Evolutionary conservation across 2,329 filamentous ascomycete species (phyloP).

Genomic region (Alternaria solani): DNA sequence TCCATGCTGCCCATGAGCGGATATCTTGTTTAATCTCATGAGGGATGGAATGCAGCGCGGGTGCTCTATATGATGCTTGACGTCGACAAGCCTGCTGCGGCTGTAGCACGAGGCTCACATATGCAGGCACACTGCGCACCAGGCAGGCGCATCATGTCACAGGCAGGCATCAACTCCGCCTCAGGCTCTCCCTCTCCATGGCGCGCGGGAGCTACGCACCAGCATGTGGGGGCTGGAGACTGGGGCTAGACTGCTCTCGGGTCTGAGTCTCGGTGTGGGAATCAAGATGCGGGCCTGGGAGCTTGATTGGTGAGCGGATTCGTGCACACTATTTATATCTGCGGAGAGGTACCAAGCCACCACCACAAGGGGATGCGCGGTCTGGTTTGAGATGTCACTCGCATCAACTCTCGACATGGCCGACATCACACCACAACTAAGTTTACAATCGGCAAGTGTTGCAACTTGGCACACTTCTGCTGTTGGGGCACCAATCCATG

Average conservation of each 20-base stretch:
- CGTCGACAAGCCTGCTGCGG: constrained; percentile 4
- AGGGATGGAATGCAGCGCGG: not conserved
- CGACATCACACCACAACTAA: not conserved
- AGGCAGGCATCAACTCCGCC: constrained; percentile 1
- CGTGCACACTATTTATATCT: not conserved
- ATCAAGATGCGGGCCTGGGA: not conserved
- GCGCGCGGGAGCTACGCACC: constrained; percentile 8
- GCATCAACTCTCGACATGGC: not conserved
- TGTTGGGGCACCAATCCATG: not conserved
- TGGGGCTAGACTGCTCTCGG: constrained; percentile 5
- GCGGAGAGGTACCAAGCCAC: constrained; percentile 2
- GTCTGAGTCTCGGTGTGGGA: constrained; percentile 1
- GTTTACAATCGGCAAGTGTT: not conserved
- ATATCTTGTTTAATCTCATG: constrained; percentile 3
- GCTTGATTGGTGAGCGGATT: constrained; percentile 7
- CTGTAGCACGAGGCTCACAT: constrained; percentile 11
- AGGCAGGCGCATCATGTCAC: constrained; percentile 5
- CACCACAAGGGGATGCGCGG: not conserved
- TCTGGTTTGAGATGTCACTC: not conserved
- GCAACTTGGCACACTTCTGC: not conserved
- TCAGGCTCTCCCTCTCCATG: not conserved
- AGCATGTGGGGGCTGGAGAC: constrained; percentile 10
- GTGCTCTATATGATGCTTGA: constrained; percentile 8
- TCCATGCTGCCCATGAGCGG: constrained; percentile 21
- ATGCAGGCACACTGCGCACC: not conserved